Percentiles rank a stretch among this genome's conserved stretches.
Evolutionary conservation across 2,329 filamentous ascomycete species (phyloP).

Genomic region (Xylariaceae sp.): DNA sequence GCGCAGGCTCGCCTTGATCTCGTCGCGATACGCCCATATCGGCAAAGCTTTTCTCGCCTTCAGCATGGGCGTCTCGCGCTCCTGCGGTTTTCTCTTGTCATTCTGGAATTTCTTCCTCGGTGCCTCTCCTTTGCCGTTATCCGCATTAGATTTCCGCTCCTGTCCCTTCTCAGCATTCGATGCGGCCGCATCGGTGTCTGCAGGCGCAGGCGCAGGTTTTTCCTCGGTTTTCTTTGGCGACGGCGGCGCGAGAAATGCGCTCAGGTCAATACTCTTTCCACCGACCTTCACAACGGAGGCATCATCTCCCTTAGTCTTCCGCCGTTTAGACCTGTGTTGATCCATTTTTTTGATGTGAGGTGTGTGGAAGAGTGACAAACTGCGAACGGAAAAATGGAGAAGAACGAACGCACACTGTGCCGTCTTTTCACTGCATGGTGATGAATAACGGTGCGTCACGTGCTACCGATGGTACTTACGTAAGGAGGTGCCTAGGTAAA

Average conservation of each 20-base stretch:
- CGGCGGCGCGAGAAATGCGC: constrained; percentile 40
- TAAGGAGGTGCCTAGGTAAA: no score
- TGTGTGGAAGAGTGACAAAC: neutral
- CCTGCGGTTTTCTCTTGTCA: neutral
- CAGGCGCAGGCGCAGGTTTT: constrained; percentile 7
- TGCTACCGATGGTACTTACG: neutral
- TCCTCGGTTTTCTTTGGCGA: constrained; percentile 26
- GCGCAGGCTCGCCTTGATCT: constrained; percentile 61
- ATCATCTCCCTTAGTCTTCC: constrained; percentile 32
- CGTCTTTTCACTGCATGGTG: neutral
- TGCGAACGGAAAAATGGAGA: constrained; percentile 6
- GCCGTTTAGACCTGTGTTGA: constrained; percentile 36
- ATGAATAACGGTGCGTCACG: constrained; percentile 9
- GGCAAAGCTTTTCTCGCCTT: constrained; percentile 63
- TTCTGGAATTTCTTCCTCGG: neutral
- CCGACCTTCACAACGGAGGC: constrained; percentile 41
- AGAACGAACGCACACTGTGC: constrained; percentile 14
- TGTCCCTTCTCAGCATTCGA: constrained; percentile 14
- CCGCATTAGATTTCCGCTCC: constrained; percentile 5
- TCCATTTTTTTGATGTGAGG: constrained; percentile 20
- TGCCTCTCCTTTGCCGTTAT: constrained; percentile 3
- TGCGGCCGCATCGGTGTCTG: constrained; percentile 2
- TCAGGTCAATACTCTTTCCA: constrained; percentile 44
- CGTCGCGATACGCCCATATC: constrained; percentile 68
- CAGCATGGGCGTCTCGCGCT: constrained; percentile 26